phyloP scores from a whole-genome alignment of 371 early-diverging fungal genomes.

The Mortierella sp. region DNA sequence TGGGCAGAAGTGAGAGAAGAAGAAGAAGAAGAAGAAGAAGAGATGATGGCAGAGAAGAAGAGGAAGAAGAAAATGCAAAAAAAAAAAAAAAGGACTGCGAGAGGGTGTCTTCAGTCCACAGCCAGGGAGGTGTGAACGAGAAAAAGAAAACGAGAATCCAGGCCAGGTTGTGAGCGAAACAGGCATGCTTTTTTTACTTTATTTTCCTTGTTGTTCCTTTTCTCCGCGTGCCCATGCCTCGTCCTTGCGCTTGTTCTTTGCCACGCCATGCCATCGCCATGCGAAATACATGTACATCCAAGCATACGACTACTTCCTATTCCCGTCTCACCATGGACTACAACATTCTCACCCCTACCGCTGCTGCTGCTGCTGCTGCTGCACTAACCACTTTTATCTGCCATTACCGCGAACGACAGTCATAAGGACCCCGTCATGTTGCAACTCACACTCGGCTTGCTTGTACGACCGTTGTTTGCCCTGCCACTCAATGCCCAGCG shows the following conservation, averaged over 20 bases:
- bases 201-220: background rate
- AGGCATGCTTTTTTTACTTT: background rate
- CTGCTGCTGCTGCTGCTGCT: too few species aligned
- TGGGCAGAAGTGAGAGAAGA: background rate
- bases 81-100: background rate
- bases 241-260: too few species aligned
- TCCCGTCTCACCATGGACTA: too few species aligned
- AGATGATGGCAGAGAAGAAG: background rate
- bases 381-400: too few species aligned
- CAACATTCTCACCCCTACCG: too few species aligned
- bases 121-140: background rate
- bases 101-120: background rate
- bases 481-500: background rate
- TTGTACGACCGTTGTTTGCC: background rate
- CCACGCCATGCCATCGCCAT: background rate
- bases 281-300: background rate
- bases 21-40: background rate
- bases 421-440: too few species aligned
- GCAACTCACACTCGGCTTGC: too few species aligned
- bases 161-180: slow-evolving; percentile 6
- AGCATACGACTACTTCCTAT: too few species aligned
- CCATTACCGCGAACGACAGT: too few species aligned
- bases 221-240: slow-evolving; percentile 3
- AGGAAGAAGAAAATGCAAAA: background rate
- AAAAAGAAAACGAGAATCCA: background rate